These are phyloP conservation scores for Chaetomiaceae sp. DNA, from an alignment of 2,329 filamentous ascomycete species.

Conservation along the genomic window DNA sequence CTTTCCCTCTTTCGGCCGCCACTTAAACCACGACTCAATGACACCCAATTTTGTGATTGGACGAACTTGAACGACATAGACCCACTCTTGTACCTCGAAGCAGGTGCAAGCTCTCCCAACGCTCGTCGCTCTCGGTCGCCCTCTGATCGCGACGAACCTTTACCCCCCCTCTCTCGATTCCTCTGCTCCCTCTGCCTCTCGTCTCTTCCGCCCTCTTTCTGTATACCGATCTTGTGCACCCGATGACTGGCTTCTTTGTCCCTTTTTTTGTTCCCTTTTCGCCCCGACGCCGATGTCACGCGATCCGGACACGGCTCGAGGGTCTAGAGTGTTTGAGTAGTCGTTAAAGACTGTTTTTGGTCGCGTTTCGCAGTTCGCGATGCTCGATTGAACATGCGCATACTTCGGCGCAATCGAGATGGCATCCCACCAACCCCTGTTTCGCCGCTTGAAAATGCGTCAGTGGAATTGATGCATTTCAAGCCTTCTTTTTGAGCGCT, in stretches of 20 bases:
- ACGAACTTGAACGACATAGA: too few relatives aligned
- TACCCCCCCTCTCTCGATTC: conserved; percentile 15
- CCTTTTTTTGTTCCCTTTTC: conserved; percentile 19
- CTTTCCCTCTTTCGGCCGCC: conserved; percentile 21
- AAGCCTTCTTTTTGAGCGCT: conserved; percentile 12
- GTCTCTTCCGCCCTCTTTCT: conserved; percentile 14
- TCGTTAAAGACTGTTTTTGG: conserved; percentile 9
- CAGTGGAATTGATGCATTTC: conserved; percentile 10
- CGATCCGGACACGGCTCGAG: conserved; percentile 5
- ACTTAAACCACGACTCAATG: conserved; percentile 11
- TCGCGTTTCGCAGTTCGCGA: conserved; percentile 17
- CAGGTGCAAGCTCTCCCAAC: conserved; percentile 21
- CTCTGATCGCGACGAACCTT: conserved; percentile 17
- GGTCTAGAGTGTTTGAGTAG: not conserved
- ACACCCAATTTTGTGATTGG: too few relatives aligned
- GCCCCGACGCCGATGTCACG: not conserved
- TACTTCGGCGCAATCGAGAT: conserved; percentile 20
- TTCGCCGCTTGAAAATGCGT: conserved; percentile 10
- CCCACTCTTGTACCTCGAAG: conserved; percentile 26
- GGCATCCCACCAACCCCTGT: conserved; percentile 22
- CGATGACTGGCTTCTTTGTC: conserved; percentile 11
- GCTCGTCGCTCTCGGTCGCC: not conserved
- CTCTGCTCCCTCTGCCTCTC: conserved; percentile 20
- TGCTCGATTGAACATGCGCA: conserved; percentile 11
- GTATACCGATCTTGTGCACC: conserved; percentile 4